Evolutionary conservation across 2,329 filamentous ascomycete species (phyloP).

Genomic region (Dactylella cylindrospora): DNA sequence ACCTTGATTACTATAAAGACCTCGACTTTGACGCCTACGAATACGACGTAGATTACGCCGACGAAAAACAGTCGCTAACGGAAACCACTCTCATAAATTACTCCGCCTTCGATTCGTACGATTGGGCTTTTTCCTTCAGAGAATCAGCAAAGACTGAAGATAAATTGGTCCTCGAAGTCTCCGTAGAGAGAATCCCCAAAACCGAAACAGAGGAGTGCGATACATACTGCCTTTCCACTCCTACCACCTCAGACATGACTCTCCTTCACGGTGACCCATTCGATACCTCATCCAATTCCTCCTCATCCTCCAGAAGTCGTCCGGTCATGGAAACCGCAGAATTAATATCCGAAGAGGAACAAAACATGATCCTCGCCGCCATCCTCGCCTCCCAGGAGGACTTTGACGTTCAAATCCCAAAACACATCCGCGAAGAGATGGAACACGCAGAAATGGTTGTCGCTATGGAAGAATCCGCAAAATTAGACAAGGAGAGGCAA

Average conservation of each 20-base stretch:
- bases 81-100: too few relatives aligned
- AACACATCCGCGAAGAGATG: slow-evolving; percentile 35
- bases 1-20: slow-evolving; percentile 23
- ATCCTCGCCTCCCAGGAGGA: slow-evolving; percentile 43
- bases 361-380: slow-evolving; percentile 42
- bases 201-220: slow-evolving; percentile 8
- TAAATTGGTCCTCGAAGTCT: slow-evolving; percentile 37
- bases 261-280: slow-evolving; percentile 39
- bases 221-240: slow-evolving; percentile 36
- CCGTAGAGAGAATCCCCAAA: slow-evolving; percentile 38
- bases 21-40: slow-evolving; percentile 44
- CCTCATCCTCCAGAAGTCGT: slow-evolving; percentile 26
- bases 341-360: slow-evolving; percentile 35
- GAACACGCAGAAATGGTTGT: slow-evolving; percentile 35
- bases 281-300: slow-evolving; percentile 24
- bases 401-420: slow-evolving; percentile 36
- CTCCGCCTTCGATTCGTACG: slow-evolving; percentile 27
- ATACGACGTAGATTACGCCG: slow-evolving; percentile 17
- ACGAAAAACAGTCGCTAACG: too few relatives aligned
- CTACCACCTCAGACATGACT: slow-evolving; percentile 32
- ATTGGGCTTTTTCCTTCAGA: slow-evolving; percentile 43
- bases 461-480: slow-evolving; percentile 37
- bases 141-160: slow-evolving; percentile 33
- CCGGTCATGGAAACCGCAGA: slow-evolving; percentile 21
- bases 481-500: slow-evolving; percentile 1